A percentile compares a stretch with the other conserved stretches of the same genome.
Conservation (phyloP, 352 stramenopile genomes). For the Pythium insidiosum region DNA sequence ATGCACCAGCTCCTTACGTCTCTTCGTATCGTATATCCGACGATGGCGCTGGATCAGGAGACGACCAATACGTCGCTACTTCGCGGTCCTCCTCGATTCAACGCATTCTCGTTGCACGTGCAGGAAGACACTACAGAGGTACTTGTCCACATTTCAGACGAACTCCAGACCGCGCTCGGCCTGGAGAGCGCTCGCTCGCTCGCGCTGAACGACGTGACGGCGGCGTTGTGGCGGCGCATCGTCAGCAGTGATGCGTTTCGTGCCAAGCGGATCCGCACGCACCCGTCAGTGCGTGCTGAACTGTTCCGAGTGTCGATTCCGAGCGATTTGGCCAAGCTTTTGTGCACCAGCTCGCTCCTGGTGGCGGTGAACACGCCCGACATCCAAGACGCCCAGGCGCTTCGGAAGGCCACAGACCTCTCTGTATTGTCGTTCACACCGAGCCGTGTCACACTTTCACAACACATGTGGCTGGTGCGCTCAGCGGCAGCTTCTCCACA, state of each 20-base stretch:
- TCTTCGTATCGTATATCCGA: too few species aligned
- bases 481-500: background rate
- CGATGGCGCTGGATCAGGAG: too few species aligned
- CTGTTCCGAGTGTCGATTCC: conserved; percentile 8
- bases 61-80: too few species aligned
- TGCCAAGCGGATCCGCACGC: conserved; percentile 2
- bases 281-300: background rate
- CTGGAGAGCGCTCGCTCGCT: too few species aligned
- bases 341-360: too few species aligned
- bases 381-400: background rate
- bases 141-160: too few species aligned
- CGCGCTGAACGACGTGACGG: too few species aligned
- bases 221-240: too few species aligned
- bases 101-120: too few species aligned
- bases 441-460: conserved; percentile 18
- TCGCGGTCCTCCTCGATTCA: too few species aligned
- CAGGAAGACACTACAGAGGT: too few species aligned
- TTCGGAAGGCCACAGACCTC: conserved; percentile 3
- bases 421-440: conserved; percentile 10
- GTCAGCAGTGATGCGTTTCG: background rate
- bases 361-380: background rate
- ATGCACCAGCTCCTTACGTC: conserved; percentile 7
- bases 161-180: too few species aligned
- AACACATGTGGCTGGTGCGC: conserved; percentile 12
- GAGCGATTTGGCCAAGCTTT: conserved; percentile 10